Percentiles rank a stretch among this genome's conserved stretches.
Evolutionary conservation across 306 rosid genomes (phyloP).

Genomic region (Comarum palustre): DNA sequence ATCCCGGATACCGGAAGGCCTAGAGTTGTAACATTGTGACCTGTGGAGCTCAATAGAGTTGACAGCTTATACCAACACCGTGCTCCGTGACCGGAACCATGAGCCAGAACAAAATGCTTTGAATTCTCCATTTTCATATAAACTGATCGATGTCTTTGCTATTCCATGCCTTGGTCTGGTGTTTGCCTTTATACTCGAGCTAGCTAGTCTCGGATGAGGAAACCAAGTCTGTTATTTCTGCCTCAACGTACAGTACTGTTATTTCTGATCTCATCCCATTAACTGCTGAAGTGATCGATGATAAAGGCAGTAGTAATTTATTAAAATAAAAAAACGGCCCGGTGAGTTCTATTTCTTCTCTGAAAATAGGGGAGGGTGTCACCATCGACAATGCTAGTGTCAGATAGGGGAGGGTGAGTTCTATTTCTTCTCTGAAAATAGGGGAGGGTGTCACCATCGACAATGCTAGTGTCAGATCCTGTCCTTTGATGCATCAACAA

Average conservation of each 20-base stretch:
- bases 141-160: background rate
- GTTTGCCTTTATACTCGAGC: background rate
- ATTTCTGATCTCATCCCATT: no score
- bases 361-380: conserved; percentile 9
- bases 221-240: background rate
- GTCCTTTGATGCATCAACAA: background rate
- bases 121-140: background rate
- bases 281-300: background rate
- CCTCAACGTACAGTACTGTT: no score
- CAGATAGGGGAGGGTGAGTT: conserved; percentile 27
- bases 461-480: conserved; percentile 39
- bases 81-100: conserved; percentile 57
- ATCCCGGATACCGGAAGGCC: conserved; percentile 50
- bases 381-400: conserved; percentile 31
- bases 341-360: conserved; percentile 23
- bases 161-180: background rate
- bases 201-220: background rate
- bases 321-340: background rate
- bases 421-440: conserved; percentile 11
- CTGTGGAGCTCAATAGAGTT: conserved; percentile 26
- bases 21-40: conserved; percentile 39
- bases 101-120: conserved; percentile 47
- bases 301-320: background rate
- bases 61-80: conserved; percentile 62
- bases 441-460: conserved; percentile 27